Percentiles rank a stretch among this genome's conserved stretches.
Conservation (phyloP, 139 green algal genomes). For the Chlamydomonas eustigma region DNA sequence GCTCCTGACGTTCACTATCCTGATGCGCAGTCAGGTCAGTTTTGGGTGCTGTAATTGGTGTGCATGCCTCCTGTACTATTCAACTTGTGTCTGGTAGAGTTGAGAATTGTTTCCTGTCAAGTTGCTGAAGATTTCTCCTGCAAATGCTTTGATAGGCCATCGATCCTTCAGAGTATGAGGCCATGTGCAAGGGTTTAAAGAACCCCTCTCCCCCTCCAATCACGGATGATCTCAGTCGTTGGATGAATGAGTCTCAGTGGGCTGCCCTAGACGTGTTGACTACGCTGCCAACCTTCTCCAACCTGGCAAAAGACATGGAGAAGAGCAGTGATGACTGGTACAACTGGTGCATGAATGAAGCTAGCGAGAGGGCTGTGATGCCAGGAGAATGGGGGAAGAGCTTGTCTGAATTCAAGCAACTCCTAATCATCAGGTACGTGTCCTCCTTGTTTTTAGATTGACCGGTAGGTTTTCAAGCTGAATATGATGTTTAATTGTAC, state of each 20-base stretch:
- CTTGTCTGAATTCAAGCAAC: conserved; percentile 66
- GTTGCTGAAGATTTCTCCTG: too few relatives aligned
- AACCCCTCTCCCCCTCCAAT: conserved; percentile 61
- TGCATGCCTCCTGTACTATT: neutral
- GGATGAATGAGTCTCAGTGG: conserved; percentile 80
- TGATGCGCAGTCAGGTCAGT: conserved; percentile 33
- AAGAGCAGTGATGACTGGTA: conserved; percentile 79
- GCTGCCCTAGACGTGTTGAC: conserved; percentile 64
- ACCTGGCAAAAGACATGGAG: conserved; percentile 78
- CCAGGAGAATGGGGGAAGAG: conserved; percentile 70
- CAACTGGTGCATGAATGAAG: conserved; percentile 67
- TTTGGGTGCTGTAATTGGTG: too few relatives aligned
- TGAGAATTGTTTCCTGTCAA: too few relatives aligned
- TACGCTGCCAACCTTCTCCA: conserved; percentile 49
- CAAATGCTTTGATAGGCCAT: too few relatives aligned
- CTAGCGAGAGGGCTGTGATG: conserved; percentile 59
- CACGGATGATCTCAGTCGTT: conserved; percentile 74
- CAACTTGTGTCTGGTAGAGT: neutral
- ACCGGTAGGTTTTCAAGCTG: too few relatives aligned
- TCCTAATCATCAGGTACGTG: conserved; percentile 46
- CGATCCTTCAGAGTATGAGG: conserved; percentile 66
- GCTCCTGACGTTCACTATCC: conserved; percentile 73
- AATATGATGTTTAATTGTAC: too few relatives aligned
- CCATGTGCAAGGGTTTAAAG: conserved; percentile 61
- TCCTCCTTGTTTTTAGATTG: too few relatives aligned